These are phyloP conservation scores for Wickerhamomyces tratensis DNA, from an alignment of 805 yeast genomes.

Conservation along the genomic window DNA sequence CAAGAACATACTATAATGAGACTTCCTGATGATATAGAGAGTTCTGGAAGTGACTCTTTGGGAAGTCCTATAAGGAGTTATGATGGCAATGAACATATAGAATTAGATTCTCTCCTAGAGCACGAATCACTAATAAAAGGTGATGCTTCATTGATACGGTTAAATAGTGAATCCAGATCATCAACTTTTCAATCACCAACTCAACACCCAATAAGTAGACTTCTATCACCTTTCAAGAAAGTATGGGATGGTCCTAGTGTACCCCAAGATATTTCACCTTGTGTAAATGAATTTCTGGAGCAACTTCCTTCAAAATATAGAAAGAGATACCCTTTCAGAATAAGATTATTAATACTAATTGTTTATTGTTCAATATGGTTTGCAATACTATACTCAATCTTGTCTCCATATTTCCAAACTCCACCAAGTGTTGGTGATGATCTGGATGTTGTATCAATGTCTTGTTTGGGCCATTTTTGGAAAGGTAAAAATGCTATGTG, in stretches of 20 bases:
- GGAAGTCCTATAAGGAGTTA: no score
- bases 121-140: not conserved
- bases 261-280: conserved; percentile 40
- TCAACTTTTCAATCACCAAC: not conserved
- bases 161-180: not conserved
- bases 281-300: conserved; percentile 28
- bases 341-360: conserved; percentile 21
- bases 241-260: conserved; percentile 49
- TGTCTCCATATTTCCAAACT: conserved; percentile 35
- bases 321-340: conserved; percentile 18
- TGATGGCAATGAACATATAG: not conserved
- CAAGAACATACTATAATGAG: no score
- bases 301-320: conserved; percentile 30
- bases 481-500: conserved; percentile 66
- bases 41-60: no score
- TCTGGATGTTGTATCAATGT: conserved; percentile 29
- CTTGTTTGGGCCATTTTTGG: conserved; percentile 57
- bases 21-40: no score
- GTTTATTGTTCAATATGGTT: conserved; percentile 40
- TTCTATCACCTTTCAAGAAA: conserved; percentile 15
- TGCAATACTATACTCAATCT: conserved; percentile 23
- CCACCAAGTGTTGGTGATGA: conserved; percentile 26
- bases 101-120: not conserved
- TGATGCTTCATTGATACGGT: not conserved
- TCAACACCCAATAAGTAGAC: no score